Evolutionary conservation across 306 rosid species (phyloP), one percentile per base, ranked within the genome.

Genomic region (Begonia loranthoides): DNA sequence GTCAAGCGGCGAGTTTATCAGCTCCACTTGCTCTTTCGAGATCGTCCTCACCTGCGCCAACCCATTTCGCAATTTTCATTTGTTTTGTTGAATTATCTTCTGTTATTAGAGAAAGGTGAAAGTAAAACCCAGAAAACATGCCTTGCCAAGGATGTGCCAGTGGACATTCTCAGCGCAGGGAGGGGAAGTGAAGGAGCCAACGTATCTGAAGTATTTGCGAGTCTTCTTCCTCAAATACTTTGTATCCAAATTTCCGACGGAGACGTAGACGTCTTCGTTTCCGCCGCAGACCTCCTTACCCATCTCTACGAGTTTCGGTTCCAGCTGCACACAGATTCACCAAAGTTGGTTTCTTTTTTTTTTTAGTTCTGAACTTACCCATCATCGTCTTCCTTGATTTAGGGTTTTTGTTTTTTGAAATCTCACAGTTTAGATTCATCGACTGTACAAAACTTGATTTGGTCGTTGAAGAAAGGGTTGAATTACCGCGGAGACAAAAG

Each of bases 171-270:
- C 90, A 11, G 60, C 64, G 73, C 97, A 89, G 0, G 97, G 97
- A 45, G 97, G 97, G 51, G 88, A 64, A n/a, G 94, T 79, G 58
- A 82, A 73, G 52, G 97, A 89, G 15, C 97, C 97, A 38, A 41
- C 13, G 60, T 89, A 89, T 80, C 83, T 71, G 54, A 59, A 85
- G 68, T 73, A 85, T 40, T 65, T 85, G 28, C 58, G 76, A 6
- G 65, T 54, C 22, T 45, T 66, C 56, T 55, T 61, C 57, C 49
- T 68, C 14, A 85, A 15, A 12, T 67, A 68, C 46, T 67, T 67
- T 0, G 61, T 14, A n/a, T 74, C 60, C 43, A 77, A 44, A 15
- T 17, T 50, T 44, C 83, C 85, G 9, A 89, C 43, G 4, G 78
- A 58, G 57, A 85, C 47, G 3, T 54, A 68, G n/a, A 67, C 74